Base-by-base conservation (phyloP, 73 alveolate genomes). In the Symbiodinium natans region DNA sequence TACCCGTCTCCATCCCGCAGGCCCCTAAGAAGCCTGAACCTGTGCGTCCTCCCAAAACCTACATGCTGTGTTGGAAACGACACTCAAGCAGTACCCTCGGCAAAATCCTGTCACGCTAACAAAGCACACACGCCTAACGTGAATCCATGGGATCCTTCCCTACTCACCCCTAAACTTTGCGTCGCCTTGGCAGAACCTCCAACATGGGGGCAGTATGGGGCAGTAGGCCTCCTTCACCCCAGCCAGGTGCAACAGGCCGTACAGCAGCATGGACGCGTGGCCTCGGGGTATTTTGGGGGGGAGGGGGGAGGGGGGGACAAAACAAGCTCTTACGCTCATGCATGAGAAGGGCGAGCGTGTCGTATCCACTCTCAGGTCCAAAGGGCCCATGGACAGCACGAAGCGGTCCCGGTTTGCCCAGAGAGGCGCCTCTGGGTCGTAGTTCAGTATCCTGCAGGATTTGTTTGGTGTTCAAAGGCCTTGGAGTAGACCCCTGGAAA, bases 221-320 rank as follows among this genome's bases (percentile, higher is more conserved):
- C n/a, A n/a, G n/a, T n/a, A n/a, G n/a, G 43, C 95, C 95, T 92
- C 98, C 98, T 92, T 73, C 56, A 92, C 98, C 2, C 90, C 98
- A n/a, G 98, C 87, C 36, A 92, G 41, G 89, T 92, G 98, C 6
- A 92, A 82, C 41, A 92, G 29, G 33, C 98, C 98, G 82, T 92
- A 92, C 63, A 92, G 98, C 48, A 92, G 98, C 90, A 74, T 92
- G 41, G 90, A 92, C 2, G 98, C 98, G 31, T 92, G 98, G 56
- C 95, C 95, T 88, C 42, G 25, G 82, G 31, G 17, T 9, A 9
- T n/a, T 3, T 9, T 9, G 75, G 75, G 33, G 33, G 63, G 23
- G 63, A 48, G 63, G 23, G n/a, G n/a, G n/a, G n/a, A n/a, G n/a
- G n/a, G n/a, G n/a, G n/a, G n/a, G n/a, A n/a, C n/a, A n/a, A n/a